Evolutionary conservation across 257 asterid genomes (phyloP).

Genomic region (Przewalskia tangutica): DNA sequence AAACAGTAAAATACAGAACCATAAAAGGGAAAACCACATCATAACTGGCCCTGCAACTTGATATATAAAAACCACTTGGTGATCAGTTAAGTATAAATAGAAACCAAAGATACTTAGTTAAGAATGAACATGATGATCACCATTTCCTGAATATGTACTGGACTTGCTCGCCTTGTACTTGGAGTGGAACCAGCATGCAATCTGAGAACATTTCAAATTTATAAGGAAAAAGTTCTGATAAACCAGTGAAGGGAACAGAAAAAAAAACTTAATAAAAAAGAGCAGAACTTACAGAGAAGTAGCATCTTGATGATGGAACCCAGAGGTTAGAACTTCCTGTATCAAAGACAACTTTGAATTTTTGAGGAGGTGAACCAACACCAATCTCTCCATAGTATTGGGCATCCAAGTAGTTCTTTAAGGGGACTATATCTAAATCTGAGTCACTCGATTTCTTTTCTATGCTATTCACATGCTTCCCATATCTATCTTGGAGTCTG

Average conservation of each 20-base stretch:
- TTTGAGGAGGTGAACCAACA: slow-evolving; percentile 92
- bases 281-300: slow-evolving; percentile 68
- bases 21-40: not conserved
- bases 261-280: not conserved
- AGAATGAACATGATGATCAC: slow-evolving; percentile 24
- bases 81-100: not conserved
- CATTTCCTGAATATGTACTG: slow-evolving; percentile 53
- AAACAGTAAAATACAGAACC: not conserved
- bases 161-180: slow-evolving; percentile 72
- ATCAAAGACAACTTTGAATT: slow-evolving; percentile 73
- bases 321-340: slow-evolving; percentile 97
- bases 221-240: not conserved
- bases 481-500: slow-evolving; percentile 30
- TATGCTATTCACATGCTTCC: slow-evolving; percentile 15
- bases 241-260: not conserved
- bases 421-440: slow-evolving; percentile 33
- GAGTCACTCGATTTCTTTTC: slow-evolving; percentile 41
- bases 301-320: slow-evolving; percentile 94
- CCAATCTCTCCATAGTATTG: slow-evolving; percentile 89
- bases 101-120: not conserved
- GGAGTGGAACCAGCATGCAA: slow-evolving; percentile 81
- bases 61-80: not conserved
- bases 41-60: not conserved
- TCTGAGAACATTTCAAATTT: slow-evolving; percentile 25
- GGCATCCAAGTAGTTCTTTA: slow-evolving; percentile 87